phyloP scores from a whole-genome alignment of 2,329 filamentous ascomycete genomes.

The Arthrobotrys iridis region DNA sequence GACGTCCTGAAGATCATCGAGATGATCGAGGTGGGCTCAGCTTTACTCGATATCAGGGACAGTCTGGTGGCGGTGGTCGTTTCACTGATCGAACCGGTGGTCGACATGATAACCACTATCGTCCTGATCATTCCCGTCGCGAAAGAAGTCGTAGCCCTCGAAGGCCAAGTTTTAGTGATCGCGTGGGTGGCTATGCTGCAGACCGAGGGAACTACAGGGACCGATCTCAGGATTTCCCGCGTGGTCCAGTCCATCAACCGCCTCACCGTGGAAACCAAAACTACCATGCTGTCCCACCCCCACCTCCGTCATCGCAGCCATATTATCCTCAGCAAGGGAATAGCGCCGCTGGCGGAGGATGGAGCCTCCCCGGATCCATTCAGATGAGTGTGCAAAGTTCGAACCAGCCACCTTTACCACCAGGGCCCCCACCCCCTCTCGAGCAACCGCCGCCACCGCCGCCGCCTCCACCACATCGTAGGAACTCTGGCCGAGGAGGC shows the following conservation, averaged over 20 bases:
- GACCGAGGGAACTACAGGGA: conserved; percentile 32
- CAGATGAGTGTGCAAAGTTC: conserved; percentile 35
- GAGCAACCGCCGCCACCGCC: conserved; percentile 8
- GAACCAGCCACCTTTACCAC: conserved; percentile 37
- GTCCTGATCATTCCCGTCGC: conserved; percentile 32
- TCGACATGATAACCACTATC: conserved; percentile 24
- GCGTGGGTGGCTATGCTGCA: conserved; percentile 19
- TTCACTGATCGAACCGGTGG: conserved; percentile 14
- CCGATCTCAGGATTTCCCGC: conserved; percentile 48
- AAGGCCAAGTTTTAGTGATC: conserved; percentile 37
- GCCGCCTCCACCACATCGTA: conserved; percentile 8
- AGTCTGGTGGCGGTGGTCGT: background rate
- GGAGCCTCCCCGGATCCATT: conserved; percentile 46
- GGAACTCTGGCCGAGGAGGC: conserved; percentile 21
- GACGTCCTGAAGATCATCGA: conserved; percentile 5
- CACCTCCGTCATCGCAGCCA: background rate
- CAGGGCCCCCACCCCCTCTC: conserved; percentile 29
- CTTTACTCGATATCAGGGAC: conserved; percentile 32
- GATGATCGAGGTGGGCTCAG: background rate
- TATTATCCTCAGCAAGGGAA: background rate
- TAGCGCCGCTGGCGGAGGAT: conserved; percentile 22
- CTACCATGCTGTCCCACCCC: conserved; percentile 42
- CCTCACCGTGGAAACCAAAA: conserved; percentile 25
- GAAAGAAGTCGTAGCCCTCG: conserved; percentile 40
- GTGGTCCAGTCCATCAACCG: conserved; percentile 19